These are phyloP conservation scores for Prunus armeniaca DNA, from an alignment of 306 rosid species.

Conservation along the genomic window DNA sequence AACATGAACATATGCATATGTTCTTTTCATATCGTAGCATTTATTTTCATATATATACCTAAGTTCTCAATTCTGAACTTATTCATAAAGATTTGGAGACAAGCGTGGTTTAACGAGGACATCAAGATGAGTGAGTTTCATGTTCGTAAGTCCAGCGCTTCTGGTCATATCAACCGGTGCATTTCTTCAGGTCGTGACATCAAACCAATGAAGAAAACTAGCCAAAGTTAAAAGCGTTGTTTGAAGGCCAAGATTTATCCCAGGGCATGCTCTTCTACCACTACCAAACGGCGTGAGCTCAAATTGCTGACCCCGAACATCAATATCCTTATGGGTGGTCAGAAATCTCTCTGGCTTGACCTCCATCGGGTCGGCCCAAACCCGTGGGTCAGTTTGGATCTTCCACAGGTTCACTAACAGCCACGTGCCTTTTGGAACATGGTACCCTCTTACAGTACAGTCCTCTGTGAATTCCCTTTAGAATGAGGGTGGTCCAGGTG, in stretches of 20 bases:
- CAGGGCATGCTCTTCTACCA: slow-evolving; percentile 64
- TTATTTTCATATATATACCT: no score
- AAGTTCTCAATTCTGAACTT: no score
- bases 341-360: slow-evolving; percentile 61
- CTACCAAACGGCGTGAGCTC: slow-evolving; percentile 53
- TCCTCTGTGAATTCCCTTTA: slow-evolving; percentile 35
- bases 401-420: slow-evolving; percentile 46
- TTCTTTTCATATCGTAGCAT: no score
- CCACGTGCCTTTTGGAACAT: slow-evolving; percentile 40
- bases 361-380: slow-evolving; percentile 46
- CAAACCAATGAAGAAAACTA: slow-evolving; percentile 47
- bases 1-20: neutral
- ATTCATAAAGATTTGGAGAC: slow-evolving; percentile 21
- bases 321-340: slow-evolving; percentile 36
- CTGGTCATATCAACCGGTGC: slow-evolving; percentile 47
- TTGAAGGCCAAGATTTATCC: slow-evolving; percentile 32
- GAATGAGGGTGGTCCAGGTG: slow-evolving; percentile 44
- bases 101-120: slow-evolving; percentile 49
- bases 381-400: slow-evolving; percentile 47
- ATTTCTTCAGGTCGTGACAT: slow-evolving; percentile 22
- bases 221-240: slow-evolving; percentile 38
- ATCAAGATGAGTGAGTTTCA: slow-evolving; percentile 45
- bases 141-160: slow-evolving; percentile 29
- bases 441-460: slow-evolving; percentile 38
- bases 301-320: slow-evolving; percentile 44